Evolutionary conservation across 2,329 filamentous ascomycete genomes (phyloP), one percentile per base, ranked within the genome.

Genomic region (Phoma sp.): DNA sequence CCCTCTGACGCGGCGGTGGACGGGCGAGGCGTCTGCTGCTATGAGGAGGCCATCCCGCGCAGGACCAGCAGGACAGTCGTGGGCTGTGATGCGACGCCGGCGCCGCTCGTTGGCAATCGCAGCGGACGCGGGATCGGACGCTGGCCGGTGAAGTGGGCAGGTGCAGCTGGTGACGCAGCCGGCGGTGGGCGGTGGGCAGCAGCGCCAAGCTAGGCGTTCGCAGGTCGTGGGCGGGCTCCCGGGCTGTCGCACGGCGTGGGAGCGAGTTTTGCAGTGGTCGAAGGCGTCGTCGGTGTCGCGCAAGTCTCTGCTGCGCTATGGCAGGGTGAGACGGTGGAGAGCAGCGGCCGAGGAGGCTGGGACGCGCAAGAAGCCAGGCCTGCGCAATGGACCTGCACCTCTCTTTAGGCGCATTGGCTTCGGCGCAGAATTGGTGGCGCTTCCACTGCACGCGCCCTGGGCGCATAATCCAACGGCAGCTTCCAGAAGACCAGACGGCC

Each of bases 91-190:
- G 65, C 67, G 63, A 60, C 42, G 55, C 38, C 36, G 49, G 34
- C 32, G 48, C 34, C 38, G 60, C 47, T 42, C 39, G 21, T 39
- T 50, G 46, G 54, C 43, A 46, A 40, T 50, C 34, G 51, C 42
- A 38, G 34, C 34, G 23, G 33, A 38, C 38, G 42, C 48, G 54
- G 53, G 47, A 28, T 20, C 7, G 29, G 29, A 17, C 42, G 40
- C 12, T 14, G 29, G 29, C 36, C 17, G 42, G 26, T n/a, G 4
- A 38, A 18, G 40, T 28, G 40, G 40, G 26, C 39, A 37, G 42
- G 21, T 17, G 42, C 21, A 40, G 42, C 49, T 53, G 58, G 65
- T 66, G 66, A 67, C 62, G 67, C 67, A 69, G 51, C 40, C 17
- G 23, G 28, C 38, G 47, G 47, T 15, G 11, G 37, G 37, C 17